Percentiles rank a stretch among this genome's conserved stretches.
These are phyloP conservation scores for Tuber borchii DNA, from an alignment of 495 filamentous ascomycete genomes.

Conservation along the genomic window DNA sequence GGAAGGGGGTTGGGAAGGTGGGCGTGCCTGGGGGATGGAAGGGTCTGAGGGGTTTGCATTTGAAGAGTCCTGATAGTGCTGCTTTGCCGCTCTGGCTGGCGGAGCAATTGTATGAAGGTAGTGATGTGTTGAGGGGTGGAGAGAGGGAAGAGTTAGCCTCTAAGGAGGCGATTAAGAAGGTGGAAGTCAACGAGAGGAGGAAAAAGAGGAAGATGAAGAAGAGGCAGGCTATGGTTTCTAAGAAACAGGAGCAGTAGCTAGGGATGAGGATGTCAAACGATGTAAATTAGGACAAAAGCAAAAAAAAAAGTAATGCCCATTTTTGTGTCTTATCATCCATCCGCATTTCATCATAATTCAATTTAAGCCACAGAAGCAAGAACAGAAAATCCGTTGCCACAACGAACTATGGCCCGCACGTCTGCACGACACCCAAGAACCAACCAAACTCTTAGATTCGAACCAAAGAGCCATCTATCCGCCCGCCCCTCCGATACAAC, in stretches of 20 bases:
- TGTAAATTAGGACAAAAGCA: neutral
- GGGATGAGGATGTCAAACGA: conserved; percentile 47
- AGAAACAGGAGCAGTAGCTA: neutral
- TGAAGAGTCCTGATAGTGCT: conserved; percentile 79
- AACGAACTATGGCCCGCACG: neutral
- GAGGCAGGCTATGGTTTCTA: conserved; percentile 15
- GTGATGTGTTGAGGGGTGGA: conserved; percentile 62
- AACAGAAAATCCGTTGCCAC: neutral
- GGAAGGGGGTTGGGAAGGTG: conserved; percentile 42
- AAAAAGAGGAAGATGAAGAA: conserved; percentile 59
- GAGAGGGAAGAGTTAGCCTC: conserved; percentile 45
- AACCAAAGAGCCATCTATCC: neutral
- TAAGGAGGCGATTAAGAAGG: conserved; percentile 41
- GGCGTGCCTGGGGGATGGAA: conserved; percentile 71
- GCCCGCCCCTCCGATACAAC: neutral
- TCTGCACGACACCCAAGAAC: neutral
- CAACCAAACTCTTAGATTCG: neutral
- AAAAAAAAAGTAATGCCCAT: conserved; percentile 23
- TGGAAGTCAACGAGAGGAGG: conserved; percentile 47
- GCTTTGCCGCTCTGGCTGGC: conserved; percentile 89
- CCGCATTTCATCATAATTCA: neutral
- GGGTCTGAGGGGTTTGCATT: conserved; percentile 71
- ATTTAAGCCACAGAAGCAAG: neutral
- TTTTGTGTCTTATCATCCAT: neutral
- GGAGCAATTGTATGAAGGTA: conserved; percentile 78